Evolutionary conservation across 176 grass and related monocot genomes (phyloP).

Genomic region (Zea luxurians): DNA sequence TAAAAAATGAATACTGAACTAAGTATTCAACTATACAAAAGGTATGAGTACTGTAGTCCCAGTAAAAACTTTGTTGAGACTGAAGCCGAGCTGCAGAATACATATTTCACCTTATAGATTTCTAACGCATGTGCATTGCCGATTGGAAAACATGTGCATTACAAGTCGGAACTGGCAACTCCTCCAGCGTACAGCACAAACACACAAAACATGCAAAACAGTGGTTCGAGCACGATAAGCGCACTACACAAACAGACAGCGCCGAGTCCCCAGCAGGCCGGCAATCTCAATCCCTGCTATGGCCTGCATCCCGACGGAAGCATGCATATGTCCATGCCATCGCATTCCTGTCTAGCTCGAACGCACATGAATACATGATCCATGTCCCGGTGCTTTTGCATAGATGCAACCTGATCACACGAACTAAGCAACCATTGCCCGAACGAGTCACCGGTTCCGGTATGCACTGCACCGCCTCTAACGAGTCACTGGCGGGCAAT

Average conservation of each 20-base stretch:
- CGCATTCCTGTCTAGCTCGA: slow-evolving; percentile 18
- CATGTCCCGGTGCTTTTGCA: slow-evolving; percentile 31
- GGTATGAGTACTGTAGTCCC: background rate
- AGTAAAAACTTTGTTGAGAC: slow-evolving; percentile 8
- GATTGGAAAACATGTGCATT: slow-evolving; percentile 11
- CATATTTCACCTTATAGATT: slow-evolving; percentile 6
- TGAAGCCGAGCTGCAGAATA: background rate
- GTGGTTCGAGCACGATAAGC: background rate
- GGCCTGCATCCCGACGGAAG: slow-evolving; percentile 15
- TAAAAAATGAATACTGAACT: background rate
- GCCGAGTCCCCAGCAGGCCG: background rate
- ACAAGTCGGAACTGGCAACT: background rate
- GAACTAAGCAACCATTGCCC: slow-evolving; percentile 14
- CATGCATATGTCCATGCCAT: slow-evolving; percentile 16
- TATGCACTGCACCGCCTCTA: background rate
- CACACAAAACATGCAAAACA: slow-evolving; percentile 14
- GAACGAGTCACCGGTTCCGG: background rate
- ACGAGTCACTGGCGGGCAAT: background rate
- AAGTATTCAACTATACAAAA: background rate
- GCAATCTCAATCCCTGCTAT: slow-evolving; percentile 15
- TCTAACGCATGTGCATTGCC: slow-evolving; percentile 2
- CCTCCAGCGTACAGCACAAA: slow-evolving; percentile 23
- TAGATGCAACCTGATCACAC: slow-evolving; percentile 33
- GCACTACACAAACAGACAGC: background rate
- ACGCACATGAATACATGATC: background rate